Conservation (phyloP, 176 grass and related monocot species). For the Aegilops sharonensis region DNA sequence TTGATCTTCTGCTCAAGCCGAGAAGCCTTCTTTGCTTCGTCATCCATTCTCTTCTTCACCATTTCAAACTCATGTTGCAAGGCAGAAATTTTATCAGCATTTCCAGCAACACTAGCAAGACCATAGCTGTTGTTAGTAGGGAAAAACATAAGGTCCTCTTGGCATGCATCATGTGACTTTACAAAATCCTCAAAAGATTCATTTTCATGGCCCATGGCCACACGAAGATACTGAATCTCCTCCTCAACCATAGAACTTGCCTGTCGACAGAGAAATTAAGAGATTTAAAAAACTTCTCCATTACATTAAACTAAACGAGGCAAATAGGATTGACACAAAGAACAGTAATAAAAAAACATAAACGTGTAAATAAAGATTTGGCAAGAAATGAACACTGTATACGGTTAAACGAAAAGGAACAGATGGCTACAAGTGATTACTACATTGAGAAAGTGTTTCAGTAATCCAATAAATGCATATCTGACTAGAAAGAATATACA, state of each 20-base stretch:
- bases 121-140: slow-evolving; percentile 67
- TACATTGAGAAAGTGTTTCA: background rate
- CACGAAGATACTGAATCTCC: slow-evolving; percentile 61
- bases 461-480: background rate
- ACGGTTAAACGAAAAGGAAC: background rate
- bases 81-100: slow-evolving; percentile 68
- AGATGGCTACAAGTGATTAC: background rate
- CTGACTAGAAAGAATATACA: background rate
- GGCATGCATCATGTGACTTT: slow-evolving; percentile 80
- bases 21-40: slow-evolving; percentile 83
- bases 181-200: slow-evolving; percentile 84
- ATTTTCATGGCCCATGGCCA: slow-evolving; percentile 80
- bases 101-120: slow-evolving; percentile 73
- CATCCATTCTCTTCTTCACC: slow-evolving; percentile 83
- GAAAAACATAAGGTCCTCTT: slow-evolving; percentile 93
- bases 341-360: background rate
- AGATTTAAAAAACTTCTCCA: slow-evolving; percentile 11
- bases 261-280: slow-evolving; percentile 37
- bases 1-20: slow-evolving; percentile 92
- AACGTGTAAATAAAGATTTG: background rate
- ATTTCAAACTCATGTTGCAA: slow-evolving; percentile 90
- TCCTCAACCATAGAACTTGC: slow-evolving; percentile 78
- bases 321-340: background rate
- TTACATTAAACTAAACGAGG: background rate
- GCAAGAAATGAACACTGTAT: background rate